phyloP scores from a whole-genome alignment of 2,329 filamentous ascomycete species.

The Sporothrix brunneoviolacea region DNA sequence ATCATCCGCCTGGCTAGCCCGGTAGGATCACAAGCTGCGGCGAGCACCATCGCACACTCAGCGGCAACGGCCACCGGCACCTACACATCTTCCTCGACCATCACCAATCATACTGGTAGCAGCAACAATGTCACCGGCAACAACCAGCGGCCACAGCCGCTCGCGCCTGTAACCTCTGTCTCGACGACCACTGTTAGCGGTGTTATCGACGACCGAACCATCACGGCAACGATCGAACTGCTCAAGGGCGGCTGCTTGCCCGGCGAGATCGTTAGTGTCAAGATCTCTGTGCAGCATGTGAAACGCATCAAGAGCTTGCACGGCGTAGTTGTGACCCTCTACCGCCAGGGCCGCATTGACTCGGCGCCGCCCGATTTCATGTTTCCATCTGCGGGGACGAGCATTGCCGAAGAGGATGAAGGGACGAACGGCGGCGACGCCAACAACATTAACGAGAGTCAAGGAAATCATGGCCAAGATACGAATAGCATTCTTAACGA shows the following conservation, averaged over 20 bases:
- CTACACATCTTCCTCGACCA: conserved; percentile 10
- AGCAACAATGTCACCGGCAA: neutral
- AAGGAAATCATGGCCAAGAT: too few species aligned
- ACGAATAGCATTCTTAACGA: too few species aligned
- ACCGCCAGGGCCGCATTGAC: conserved; percentile 85
- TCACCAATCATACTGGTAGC: neutral
- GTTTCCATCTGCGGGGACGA: conserved; percentile 26
- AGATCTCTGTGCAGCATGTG: conserved; percentile 77
- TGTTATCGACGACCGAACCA: conserved; percentile 62
- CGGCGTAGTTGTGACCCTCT: conserved; percentile 87
- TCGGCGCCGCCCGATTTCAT: conserved; percentile 52
- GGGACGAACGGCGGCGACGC: neutral
- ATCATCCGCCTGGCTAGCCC: conserved; percentile 36
- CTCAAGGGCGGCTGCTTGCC: conserved; percentile 76
- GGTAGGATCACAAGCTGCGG: conserved; percentile 31
- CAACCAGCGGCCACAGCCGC: neutral
- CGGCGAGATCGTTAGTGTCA: conserved; percentile 75
- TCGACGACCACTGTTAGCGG: conserved; percentile 26
- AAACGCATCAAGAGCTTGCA: conserved; percentile 86
- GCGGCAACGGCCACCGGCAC: conserved; percentile 1
- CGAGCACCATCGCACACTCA: conserved; percentile 19
- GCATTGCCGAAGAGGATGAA: conserved; percentile 10
- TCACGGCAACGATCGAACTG: conserved; percentile 79
- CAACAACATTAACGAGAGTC: neutral
- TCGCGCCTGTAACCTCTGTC: neutral